Evolutionary conservation across 257 asterid species (phyloP), one percentile per base, ranked within the genome.

Genomic region (Verbascum thapsus): DNA sequence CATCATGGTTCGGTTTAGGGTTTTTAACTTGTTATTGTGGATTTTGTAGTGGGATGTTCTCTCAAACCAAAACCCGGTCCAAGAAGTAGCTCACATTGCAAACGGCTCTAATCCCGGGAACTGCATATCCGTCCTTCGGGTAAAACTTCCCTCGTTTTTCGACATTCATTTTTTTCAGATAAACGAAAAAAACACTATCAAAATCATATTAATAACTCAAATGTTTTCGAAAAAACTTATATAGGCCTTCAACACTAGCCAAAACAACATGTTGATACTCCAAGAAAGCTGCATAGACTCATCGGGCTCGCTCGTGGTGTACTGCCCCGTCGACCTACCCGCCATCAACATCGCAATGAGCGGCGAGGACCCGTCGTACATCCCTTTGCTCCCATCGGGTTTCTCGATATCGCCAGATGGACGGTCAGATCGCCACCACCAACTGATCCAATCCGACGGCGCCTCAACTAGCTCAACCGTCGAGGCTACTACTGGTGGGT

Each of bases 81-180:
- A 90, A 74, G 98, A 88, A 41, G 86, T 94, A 51, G 94, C 94
- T 13, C 95, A 81, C 73, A 85, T 94, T 19, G 92, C 91, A n/a
- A 94, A 88, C 53, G 99, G 99, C 53, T 83, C 98, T 51, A 87
- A 94, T 76, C 91, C 95, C 5, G 99, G 99, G 52, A 94, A 90
- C 26, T 90, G 95, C 76, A 84, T 88, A 17, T 90, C 99, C 0
- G 87, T 94, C 59, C 84, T 94, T 6, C 64, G 97, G 95, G 99
- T 90, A 82, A 69, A 12, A 15, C 5, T 9, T 50, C 41, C 6
- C 61, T n/a, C 23, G n/a, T 47, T 22, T 13, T 20, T 26, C 30
- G 20, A 32, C 13, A 12, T 3, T 54, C 34, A 19, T 8, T 37
- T 56, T 3, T 12, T 8, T 40, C 5, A 42, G 13, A 0, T n/a